phyloP scores from a whole-genome alignment of 139 green algal genomes.

The Volvox reticuliferus region DNA sequence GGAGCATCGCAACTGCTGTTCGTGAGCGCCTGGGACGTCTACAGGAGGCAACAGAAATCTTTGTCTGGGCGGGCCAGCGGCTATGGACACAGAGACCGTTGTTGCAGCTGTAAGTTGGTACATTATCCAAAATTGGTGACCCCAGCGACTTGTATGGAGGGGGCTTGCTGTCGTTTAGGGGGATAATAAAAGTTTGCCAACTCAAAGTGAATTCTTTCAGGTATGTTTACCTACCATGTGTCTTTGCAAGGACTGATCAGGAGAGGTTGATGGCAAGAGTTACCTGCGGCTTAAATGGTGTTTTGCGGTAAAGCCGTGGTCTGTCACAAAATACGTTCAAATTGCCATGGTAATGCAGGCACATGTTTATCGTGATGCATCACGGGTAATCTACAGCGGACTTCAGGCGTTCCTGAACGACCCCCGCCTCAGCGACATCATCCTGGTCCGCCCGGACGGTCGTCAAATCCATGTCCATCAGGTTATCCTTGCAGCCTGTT shows the following conservation, averaged over 20 bases:
- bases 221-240: too few relatives aligned
- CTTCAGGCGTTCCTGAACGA: constrained; percentile 52
- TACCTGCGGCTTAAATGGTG: too few relatives aligned
- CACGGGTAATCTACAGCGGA: background rate
- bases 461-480: constrained; percentile 50
- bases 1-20: background rate
- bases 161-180: too few relatives aligned
- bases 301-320: too few relatives aligned
- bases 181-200: too few relatives aligned
- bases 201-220: too few relatives aligned
- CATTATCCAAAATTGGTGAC: background rate
- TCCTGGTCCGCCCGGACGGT: constrained; percentile 52
- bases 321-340: too few relatives aligned
- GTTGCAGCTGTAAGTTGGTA: background rate
- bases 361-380: constrained; percentile 7
- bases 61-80: background rate
- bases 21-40: background rate
- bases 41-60: background rate
- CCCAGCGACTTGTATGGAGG: too few relatives aligned
- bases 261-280: too few relatives aligned
- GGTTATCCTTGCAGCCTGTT: constrained; percentile 49
- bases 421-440: constrained; percentile 45
- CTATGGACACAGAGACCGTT: background rate
- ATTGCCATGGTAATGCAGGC: background rate
- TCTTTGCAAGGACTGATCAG: too few relatives aligned